Percentiles rank a stretch among this genome's conserved stretches.
Evolutionary conservation across 73 alveolate species (phyloP).

Genomic region (Blepharisma japonicum): DNA sequence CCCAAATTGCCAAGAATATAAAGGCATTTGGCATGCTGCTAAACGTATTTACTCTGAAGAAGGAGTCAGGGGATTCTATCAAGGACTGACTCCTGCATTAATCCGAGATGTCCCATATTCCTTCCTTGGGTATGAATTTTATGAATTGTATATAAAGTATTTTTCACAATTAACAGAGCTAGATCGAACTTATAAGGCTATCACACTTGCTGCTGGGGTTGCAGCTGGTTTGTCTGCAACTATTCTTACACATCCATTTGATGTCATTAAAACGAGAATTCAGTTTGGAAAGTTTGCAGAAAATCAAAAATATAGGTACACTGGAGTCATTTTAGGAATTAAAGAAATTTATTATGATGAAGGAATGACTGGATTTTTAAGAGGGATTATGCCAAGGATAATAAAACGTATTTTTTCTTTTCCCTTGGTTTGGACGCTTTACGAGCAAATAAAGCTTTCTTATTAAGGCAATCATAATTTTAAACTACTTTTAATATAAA

Average conservation of each 20-base stretch:
- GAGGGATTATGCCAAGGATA: slow-evolving; percentile 8
- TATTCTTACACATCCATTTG: slow-evolving; percentile 28
- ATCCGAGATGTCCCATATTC: slow-evolving; percentile 64
- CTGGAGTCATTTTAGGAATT: not conserved
- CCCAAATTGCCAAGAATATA: slow-evolving; percentile 43
- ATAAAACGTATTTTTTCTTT: not conserved
- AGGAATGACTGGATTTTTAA: slow-evolving; percentile 1
- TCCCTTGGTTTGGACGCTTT: slow-evolving; percentile 25
- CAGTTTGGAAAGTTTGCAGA: not conserved
- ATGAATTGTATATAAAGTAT: slow-evolving; percentile 32
- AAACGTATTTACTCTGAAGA: slow-evolving; percentile 32
- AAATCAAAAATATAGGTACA: not conserved
- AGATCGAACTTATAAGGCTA: slow-evolving; percentile 14
- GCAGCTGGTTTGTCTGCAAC: slow-evolving; percentile 31
- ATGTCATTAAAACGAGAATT: slow-evolving; percentile 29
- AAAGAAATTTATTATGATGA: not conserved
- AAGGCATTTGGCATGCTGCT: slow-evolving; percentile 38
- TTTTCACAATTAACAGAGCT: not conserved
- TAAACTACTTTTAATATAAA: not conserved
- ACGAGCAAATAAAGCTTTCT: slow-evolving; percentile 3
- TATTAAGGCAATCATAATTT: not conserved
- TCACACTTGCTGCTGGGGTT: slow-evolving; percentile 11
- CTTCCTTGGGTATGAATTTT: slow-evolving; percentile 45
- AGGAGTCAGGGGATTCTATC: slow-evolving; percentile 47
- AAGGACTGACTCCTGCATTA: slow-evolving; percentile 43